These are phyloP conservation scores for Setaria viridis DNA, from an alignment of 202 grass and related monocot genomes.

Conservation along the genomic window DNA sequence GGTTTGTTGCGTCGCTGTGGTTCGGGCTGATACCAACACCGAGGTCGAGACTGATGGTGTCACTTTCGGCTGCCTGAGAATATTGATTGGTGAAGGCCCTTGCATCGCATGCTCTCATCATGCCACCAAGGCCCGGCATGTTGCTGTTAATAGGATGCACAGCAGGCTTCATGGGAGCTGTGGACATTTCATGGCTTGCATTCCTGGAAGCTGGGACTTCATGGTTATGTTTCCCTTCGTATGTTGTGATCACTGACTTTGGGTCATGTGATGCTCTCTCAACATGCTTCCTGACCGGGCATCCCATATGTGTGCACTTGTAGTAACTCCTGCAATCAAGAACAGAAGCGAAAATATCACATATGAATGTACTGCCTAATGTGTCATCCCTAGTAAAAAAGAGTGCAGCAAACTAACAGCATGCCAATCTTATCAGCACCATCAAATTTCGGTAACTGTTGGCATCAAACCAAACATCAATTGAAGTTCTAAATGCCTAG, in stretches of 20 bases:
- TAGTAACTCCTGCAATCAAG: slow-evolving; percentile 90
- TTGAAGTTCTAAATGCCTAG: background rate
- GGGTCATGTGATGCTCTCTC: slow-evolving; percentile 98
- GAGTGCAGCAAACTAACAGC: slow-evolving; percentile 3
- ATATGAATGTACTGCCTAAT: slow-evolving; percentile 6
- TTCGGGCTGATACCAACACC: slow-evolving; percentile 90
- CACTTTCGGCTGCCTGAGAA: slow-evolving; percentile 61
- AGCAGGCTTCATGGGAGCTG: slow-evolving; percentile 48
- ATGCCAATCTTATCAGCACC: background rate
- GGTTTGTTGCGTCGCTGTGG: slow-evolving; percentile 60
- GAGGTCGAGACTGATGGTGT: slow-evolving; percentile 87
- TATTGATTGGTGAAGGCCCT: slow-evolving; percentile 60
- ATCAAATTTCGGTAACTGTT: background rate
- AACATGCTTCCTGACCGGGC: slow-evolving; percentile 97
- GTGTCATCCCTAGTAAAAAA: background rate
- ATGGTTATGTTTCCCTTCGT: slow-evolving; percentile 99
- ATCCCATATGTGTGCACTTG: slow-evolving; percentile 89
- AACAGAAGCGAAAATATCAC: slow-evolving; percentile 24
- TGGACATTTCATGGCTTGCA: slow-evolving; percentile 60
- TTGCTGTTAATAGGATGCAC: slow-evolving; percentile 49
- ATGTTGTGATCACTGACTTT: slow-evolving; percentile 97
- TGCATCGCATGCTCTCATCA: slow-evolving; percentile 68
- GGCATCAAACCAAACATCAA: slow-evolving; percentile 26
- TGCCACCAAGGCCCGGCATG: slow-evolving; percentile 56
- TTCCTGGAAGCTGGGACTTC: slow-evolving; percentile 87